Conservation (phyloP, 1,139 yeast genomes). For the Blastobotrys niveus region DNA sequence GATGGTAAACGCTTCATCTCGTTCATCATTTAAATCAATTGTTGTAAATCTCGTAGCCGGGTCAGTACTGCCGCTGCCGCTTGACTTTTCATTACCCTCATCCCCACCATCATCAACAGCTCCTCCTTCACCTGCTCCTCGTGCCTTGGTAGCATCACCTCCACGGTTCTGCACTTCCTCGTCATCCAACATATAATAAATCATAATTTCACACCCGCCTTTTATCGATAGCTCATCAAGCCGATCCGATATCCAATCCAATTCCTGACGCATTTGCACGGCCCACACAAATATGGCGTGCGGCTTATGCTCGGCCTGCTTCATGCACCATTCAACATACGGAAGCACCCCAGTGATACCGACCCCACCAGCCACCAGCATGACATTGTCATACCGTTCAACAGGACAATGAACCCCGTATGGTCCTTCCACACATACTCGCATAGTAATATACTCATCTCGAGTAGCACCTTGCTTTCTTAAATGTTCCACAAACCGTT, state of each 20-base stretch:
- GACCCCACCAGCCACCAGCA: slow-evolving; percentile 65
- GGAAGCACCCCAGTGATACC: slow-evolving; percentile 60
- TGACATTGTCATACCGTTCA: slow-evolving; percentile 47
- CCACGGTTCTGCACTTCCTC: too few species aligned
- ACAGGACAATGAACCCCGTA: slow-evolving; percentile 53
- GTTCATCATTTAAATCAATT: not conserved
- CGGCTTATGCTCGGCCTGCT: slow-evolving; percentile 17
- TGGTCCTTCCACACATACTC: slow-evolving; percentile 57
- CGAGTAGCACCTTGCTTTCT: slow-evolving; percentile 21
- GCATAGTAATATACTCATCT: slow-evolving; percentile 27
- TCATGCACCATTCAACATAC: slow-evolving; percentile 31
- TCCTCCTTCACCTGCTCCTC: too few species aligned
- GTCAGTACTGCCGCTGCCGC: not conserved
- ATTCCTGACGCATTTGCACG: slow-evolving; percentile 24
- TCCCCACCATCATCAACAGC: too few species aligned
- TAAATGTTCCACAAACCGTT: slow-evolving; percentile 26
- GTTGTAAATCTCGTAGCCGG: not conserved
- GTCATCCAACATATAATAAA: slow-evolving; percentile 21
- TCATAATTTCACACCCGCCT: slow-evolving; percentile 25
- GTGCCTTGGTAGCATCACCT: too few species aligned
- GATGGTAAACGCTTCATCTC: not conserved
- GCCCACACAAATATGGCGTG: slow-evolving; percentile 29
- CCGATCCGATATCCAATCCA: slow-evolving; percentile 27
- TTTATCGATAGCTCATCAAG: slow-evolving; percentile 21
- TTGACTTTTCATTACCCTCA: not conserved